Conservation (phyloP, 108 stramenopile species). For the Cylindrotheca fusiformis region DNA sequence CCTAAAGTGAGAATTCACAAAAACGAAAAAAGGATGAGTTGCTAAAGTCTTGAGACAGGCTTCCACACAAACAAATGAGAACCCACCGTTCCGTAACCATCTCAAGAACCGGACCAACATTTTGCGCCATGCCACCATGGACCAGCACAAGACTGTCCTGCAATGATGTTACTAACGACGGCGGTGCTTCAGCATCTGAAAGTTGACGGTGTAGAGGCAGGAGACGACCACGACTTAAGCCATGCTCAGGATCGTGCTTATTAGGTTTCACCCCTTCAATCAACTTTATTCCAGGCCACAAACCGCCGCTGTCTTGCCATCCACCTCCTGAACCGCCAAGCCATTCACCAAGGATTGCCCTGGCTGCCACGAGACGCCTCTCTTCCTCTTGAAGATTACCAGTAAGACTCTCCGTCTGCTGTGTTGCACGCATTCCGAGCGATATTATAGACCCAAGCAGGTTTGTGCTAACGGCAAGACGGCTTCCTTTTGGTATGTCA, state of each 20-base stretch:
- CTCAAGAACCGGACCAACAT: conserved; percentile 61
- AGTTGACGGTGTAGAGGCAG: conserved; percentile 48
- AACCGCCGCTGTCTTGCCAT: conserved; percentile 57
- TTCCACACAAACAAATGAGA: too few relatives aligned
- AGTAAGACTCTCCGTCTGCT: conserved; percentile 29
- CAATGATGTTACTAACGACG: conserved; percentile 26
- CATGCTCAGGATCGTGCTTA: conserved; percentile 47
- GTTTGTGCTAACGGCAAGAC: conserved; percentile 63
- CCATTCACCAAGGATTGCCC: conserved; percentile 71
- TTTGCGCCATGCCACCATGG: conserved; percentile 62
- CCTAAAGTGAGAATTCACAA: too few relatives aligned
- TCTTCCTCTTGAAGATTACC: conserved; percentile 46
- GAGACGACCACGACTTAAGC: conserved; percentile 51
- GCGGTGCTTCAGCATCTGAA: conserved; percentile 46
- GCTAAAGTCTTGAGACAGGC: too few relatives aligned
- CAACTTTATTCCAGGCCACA: conserved; percentile 63
- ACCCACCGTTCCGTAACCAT: conserved; percentile 49
- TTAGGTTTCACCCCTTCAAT: conserved; percentile 46
- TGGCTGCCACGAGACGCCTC: conserved; percentile 52
- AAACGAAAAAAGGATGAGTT: too few relatives aligned
- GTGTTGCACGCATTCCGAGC: conserved; percentile 58
- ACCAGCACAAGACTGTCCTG: conserved; percentile 46
- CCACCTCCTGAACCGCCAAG: conserved; percentile 66
- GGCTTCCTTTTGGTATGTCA: conserved; percentile 61
- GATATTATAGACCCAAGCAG: conserved; percentile 57